phyloP scores from a whole-genome alignment of 1,284 basidiomycete species.

The Leccinum pachyderme region DNA sequence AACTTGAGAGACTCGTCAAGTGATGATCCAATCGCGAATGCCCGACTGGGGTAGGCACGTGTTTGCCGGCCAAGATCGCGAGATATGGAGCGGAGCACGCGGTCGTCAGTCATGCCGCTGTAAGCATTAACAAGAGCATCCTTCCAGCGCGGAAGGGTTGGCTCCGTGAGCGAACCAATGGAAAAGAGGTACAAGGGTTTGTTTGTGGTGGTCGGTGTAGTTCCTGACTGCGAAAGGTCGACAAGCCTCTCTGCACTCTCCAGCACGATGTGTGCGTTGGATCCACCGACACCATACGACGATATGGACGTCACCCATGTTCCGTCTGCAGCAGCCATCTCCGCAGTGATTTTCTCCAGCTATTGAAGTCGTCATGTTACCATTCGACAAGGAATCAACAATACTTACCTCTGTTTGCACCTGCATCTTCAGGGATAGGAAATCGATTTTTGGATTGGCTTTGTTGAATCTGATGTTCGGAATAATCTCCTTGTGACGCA shows the following conservation, averaged over 20 bases:
- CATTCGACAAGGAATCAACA: neutral
- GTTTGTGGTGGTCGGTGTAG: neutral
- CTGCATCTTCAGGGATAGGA: slow-evolving; percentile 23
- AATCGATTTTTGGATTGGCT: slow-evolving; percentile 29
- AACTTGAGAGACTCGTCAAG: slow-evolving; percentile 22
- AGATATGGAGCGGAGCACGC: slow-evolving; percentile 22
- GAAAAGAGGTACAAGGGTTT: slow-evolving; percentile 25
- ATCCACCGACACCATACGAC: slow-evolving; percentile 30
- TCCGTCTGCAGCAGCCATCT: slow-evolving; percentile 27
- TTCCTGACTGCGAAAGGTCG: slow-evolving; percentile 7
- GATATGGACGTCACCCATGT: slow-evolving; percentile 30
- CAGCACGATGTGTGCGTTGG: slow-evolving; percentile 29
- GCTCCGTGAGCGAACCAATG: slow-evolving; percentile 25
- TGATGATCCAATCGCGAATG: slow-evolving; percentile 23
- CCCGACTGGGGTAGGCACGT: slow-evolving; percentile 26
- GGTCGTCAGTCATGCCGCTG: slow-evolving; percentile 18
- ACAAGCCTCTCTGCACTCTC: slow-evolving; percentile 18
- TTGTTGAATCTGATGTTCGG: slow-evolving; percentile 29
- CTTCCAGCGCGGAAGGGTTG: slow-evolving; percentile 23
- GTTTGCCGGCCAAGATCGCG: slow-evolving; percentile 27
- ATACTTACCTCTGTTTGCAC: slow-evolving; percentile 24
- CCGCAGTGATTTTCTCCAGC: slow-evolving; percentile 21
- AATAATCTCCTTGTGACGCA: slow-evolving; percentile 28
- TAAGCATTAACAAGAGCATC: slow-evolving; percentile 18
- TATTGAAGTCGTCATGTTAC: slow-evolving; percentile 2